Base-by-base conservation (phyloP, 495 filamentous ascomycete species). In the Hypoxylon cercidicola region DNA sequence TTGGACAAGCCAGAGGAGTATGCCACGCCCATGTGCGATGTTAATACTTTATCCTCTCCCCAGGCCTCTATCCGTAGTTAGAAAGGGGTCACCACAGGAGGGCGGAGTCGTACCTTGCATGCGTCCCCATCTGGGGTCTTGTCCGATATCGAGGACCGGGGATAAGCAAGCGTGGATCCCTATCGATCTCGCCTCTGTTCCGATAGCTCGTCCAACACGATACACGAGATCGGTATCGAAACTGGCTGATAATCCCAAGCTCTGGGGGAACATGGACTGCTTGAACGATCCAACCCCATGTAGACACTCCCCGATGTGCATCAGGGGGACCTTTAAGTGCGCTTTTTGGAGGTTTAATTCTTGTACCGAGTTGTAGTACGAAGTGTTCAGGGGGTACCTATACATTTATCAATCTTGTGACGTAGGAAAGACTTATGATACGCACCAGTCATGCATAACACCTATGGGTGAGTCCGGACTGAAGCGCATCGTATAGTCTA, bases 1-100 rank as follows among this genome's bases (percentile, higher is more conserved):
- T 79, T 79, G 23, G 76, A 77, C 13, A 80, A 32, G 0, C 75
- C 76, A 6, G 68, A 72, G 2, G 77, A 72, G 55, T 76, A 76
- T 0, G 77, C 74, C 30, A 78, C 72, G 0, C 79, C 77, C 69
- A 80, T 77, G 19, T 75, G 69, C 19, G 75, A 72, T 0, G 76
- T 79, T 16, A 79, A 66, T 4, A 78, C 64, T 55, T 74, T 77
- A 43, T 80, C 78, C 53, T 80, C 78, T n/a, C 77, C 78, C 74
- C 75, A 81, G 12, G 70, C 73, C 69, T 79, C 77, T 70, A 60
- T 51, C 8, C 18, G 9, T 2, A 3, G 47, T 68, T 40, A 67
- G 35, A 35, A 18, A 13, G 43, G 20, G 10, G 19, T 45, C 4
- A 23, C n/a, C 23, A 49, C 0, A 28, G 35, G 44, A 7, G 4